Base-by-base conservation (phyloP, 2,329 filamentous ascomycete species). In the Didymella exigua region DNA sequence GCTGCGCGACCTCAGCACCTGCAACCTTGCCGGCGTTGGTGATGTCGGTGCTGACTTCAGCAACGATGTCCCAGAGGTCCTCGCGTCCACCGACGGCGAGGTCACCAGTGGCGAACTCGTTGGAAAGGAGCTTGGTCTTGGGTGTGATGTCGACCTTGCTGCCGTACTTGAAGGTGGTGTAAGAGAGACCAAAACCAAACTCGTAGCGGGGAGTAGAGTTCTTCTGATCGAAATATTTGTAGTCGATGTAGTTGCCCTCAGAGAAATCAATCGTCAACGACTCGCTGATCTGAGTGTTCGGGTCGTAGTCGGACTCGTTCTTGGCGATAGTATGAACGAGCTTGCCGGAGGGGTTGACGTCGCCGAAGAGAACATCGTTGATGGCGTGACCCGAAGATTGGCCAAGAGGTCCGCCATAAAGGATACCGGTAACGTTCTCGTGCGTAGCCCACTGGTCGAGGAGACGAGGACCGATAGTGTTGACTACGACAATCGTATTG, bases 221-320 rank as follows among this genome's bases (percentile, higher is more conserved):
- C 44, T 80, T 67, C 60, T 79, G 79, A 75, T 93, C 89, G 46
- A 93, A 89, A 67, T 86, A 79, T 37, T 88, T 84, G 76, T 90
- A 90, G 75, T 93, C 90, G 69, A 95, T 91, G 71, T 90, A 90
- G 47, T 88, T 79, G 16, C 90, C 90, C 73, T 93, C 90, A 4
- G 78, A 77, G 70, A 90, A 95, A 62, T 89, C 82, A 19, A 85
- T 76, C 18, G 67, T 62, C 27, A 68, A 62, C 11, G 59, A 61
- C 19, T 55, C 45, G 29, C 86, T 68, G 13, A 91, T 50, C 7
- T 45, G 48, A 1, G 48, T 68, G 42, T 87, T 81, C 4, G 81
- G 81, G 45, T 86, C 87, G 66, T 91, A 93, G 63, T 87, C 85
- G 60, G 82, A 79, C 26, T 82, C 82, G 2, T 84, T 84, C 30